Evolutionary conservation across 2,329 filamentous ascomycete genomes (phyloP), one percentile per base, ranked within the genome.

Genomic region (Aureobasidium musti): DNA sequence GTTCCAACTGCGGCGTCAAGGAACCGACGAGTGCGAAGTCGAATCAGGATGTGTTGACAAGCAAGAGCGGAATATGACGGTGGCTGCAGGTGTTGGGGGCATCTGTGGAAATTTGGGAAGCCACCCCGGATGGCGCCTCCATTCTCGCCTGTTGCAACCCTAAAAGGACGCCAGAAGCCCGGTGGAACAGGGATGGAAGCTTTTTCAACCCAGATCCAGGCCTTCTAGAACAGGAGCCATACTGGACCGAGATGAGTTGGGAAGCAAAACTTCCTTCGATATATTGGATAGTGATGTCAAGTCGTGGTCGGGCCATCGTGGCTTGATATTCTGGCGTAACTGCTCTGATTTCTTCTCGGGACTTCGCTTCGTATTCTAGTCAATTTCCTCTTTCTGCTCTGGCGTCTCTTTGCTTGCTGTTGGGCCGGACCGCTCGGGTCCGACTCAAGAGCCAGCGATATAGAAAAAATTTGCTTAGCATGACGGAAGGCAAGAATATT

Each of bases 251-350:
- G 33, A 64, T 64, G 59, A 63, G 33, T 10, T 54, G 49, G 45
- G 37, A 54, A 64, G 61, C 37, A 53, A 64, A 49, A 53, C 19
- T 33, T 26, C 49, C 43, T 52, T 54, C 61, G 61, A 54, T 54
- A 45, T 64, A 64, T 64, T 54, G 61, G 49, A 54, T 14, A 10
- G 19, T 53, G 47, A 64, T 64, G 61, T 64, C 61, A 64, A 53
- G 23, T 61, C n/a, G 37, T 54, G 23, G 33, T 50, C 30, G 45
- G 17, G 21, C 47, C 45, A 21, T 30, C n/a, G 60, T 63, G 45
- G 57, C 47, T 54, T 45, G 26, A 43, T 64, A 33, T 5, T 28
- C 28, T 23, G 45, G 23, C 45, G 47, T 33, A 41, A 21, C 45
- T 52, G 21, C 28, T 61, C n/a, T 47, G 23, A 8, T 11, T 35